Percentiles rank a stretch among this genome's conserved stretches.
Conservation (phyloP, 2,329 filamentous ascomycete species). For the Coniochaeta ligniaria region DNA sequence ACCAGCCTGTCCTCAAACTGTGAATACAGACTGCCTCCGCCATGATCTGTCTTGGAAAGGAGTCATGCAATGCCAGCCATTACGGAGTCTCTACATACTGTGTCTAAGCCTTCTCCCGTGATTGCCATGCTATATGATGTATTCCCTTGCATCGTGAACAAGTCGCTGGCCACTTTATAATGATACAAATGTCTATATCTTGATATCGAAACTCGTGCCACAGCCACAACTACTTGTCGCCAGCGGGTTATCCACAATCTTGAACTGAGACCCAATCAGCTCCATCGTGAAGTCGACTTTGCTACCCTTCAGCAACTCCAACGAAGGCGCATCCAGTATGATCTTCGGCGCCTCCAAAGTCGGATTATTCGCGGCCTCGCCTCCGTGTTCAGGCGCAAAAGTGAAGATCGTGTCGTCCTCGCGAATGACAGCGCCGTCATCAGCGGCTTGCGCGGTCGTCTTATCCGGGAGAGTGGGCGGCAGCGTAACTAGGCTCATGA, state of each 20-base stretch:
- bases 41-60: not conserved
- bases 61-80: constrained; percentile 1
- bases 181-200: constrained; percentile 40
- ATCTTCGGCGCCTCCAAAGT: constrained; percentile 57
- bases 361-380: constrained; percentile 10
- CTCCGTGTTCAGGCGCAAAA: constrained; percentile 48
- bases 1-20: constrained; percentile 4
- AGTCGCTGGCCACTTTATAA: too few relatives aligned
- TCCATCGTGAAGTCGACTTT: constrained; percentile 97
- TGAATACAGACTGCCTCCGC: constrained; percentile 10
- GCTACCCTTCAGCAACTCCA: constrained; percentile 86
- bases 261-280: constrained; percentile 83
- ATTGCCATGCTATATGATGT: not conserved
- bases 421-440: constrained; percentile 29
- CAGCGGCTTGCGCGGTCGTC: constrained; percentile 3
- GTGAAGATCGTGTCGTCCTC: constrained; percentile 89
- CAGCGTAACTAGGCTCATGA: constrained; percentile 75
- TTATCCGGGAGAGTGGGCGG: constrained; percentile 26
- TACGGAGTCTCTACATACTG: not conserved
- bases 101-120: not conserved
- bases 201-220: constrained; percentile 95
- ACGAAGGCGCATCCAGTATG: constrained; percentile 78
- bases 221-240: constrained; percentile 95
- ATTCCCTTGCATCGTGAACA: not conserved
- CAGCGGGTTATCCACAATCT: constrained; percentile 86